Evolutionary conservation across 371 early-diverging fungal species (phyloP).

Genomic region (Mucor irregularis): DNA sequence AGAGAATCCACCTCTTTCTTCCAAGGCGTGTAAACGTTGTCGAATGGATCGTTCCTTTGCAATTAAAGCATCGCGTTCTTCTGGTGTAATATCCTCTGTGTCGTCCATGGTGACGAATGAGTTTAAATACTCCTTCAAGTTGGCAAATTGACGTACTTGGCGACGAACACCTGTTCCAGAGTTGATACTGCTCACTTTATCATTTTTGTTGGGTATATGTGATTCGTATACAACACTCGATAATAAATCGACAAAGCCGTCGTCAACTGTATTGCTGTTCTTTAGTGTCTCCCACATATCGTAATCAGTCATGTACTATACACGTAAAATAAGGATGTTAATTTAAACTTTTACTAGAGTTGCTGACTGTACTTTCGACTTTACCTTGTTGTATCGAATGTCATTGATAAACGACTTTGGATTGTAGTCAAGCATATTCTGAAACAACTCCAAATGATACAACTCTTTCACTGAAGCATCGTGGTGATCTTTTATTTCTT

Average conservation of each 20-base stretch:
- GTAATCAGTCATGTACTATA: conserved; percentile 47
- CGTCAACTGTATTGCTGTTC: neutral
- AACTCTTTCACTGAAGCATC: conserved; percentile 57
- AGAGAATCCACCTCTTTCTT: conserved; percentile 46
- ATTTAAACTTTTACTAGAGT: neutral
- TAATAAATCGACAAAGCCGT: conserved; percentile 35
- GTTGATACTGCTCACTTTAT: conserved; percentile 17
- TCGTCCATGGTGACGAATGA: conserved; percentile 58
- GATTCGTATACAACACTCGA: conserved; percentile 29
- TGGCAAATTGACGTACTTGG: conserved; percentile 33
- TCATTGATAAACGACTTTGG: conserved; percentile 49
- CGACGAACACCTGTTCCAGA: conserved; percentile 37
- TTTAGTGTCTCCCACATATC: conserved; percentile 45
- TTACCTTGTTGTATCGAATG: conserved; percentile 55
- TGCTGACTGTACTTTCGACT: neutral
- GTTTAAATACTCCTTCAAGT: conserved; percentile 51
- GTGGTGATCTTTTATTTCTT: conserved; percentile 48
- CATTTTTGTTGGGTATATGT: conserved; percentile 9
- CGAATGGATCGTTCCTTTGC: conserved; percentile 43
- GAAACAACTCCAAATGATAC: conserved; percentile 58
- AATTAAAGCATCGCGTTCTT: conserved; percentile 45
- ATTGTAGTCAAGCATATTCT: conserved; percentile 56
- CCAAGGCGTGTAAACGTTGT: conserved; percentile 41
- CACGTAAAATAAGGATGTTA: neutral
- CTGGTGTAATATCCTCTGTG: conserved; percentile 51